A percentile compares a stretch with the other conserved stretches of the same genome.
Evolutionary conservation across 2,329 filamentous ascomycete genomes (phyloP).

Genomic region (Apiospora saccharicola): DNA sequence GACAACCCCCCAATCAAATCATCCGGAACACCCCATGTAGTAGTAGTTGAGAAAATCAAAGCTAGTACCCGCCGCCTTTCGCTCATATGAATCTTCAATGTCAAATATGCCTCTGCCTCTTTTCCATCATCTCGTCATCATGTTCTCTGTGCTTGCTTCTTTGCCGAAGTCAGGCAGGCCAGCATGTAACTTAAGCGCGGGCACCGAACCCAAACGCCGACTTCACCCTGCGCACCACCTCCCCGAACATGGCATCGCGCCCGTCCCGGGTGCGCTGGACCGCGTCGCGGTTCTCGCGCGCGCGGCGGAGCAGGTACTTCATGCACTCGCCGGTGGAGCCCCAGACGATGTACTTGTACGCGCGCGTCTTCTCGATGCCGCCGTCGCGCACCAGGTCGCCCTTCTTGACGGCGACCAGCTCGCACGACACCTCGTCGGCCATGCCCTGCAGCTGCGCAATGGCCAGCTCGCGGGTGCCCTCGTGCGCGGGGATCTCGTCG

Average conservation of each 20-base stretch:
- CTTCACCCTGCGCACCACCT: conserved; percentile 65
- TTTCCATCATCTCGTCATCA: background rate
- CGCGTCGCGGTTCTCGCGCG: conserved; percentile 78
- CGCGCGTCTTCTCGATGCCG: conserved; percentile 41
- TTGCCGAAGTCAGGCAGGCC: too few relatives aligned
- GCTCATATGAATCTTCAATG: conserved; percentile 5
- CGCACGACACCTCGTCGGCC: conserved; percentile 89
- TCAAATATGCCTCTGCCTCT: background rate
- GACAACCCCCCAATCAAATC: background rate
- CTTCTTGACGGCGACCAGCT: conserved; percentile 50
- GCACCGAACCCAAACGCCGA: conserved; percentile 41
- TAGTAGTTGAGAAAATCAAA: background rate
- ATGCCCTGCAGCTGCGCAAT: conserved; percentile 92
- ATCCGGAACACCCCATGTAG: background rate
- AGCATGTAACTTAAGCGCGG: too few relatives aligned
- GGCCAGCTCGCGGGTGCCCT: conserved; percentile 52
- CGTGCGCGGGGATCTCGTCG: conserved; percentile 49
- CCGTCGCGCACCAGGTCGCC: conserved; percentile 26
- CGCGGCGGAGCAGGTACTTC: conserved; percentile 79
- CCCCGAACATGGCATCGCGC: conserved; percentile 67
- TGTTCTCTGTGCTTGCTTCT: too few relatives aligned
- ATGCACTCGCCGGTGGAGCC: conserved; percentile 81
- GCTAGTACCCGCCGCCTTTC: background rate
- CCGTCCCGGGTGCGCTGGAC: conserved; percentile 68
- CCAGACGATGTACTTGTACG: conserved; percentile 75